A percentile compares a stretch with the other conserved stretches of the same genome.
These are phyloP conservation scores for Neoboletus subvelutipes DNA, from an alignment of 768 basidiomycete genomes.

Conservation along the genomic window DNA sequence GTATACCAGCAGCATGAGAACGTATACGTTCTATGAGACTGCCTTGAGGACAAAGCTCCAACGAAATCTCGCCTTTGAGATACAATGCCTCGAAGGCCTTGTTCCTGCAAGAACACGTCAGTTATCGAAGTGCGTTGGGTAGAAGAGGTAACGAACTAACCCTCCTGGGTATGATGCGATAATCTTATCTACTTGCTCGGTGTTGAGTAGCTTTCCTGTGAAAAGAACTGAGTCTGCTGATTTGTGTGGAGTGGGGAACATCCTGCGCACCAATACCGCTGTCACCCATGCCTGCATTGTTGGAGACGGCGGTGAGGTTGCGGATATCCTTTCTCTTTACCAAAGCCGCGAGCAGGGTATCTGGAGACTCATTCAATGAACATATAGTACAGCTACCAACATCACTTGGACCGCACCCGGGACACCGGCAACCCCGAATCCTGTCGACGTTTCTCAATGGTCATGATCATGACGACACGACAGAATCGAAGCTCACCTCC, in stretches of 20 bases:
- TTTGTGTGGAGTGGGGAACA: neutral
- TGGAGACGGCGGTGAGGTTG: conserved; percentile 80
- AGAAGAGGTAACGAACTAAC: conserved; percentile 36
- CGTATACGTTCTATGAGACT: conserved; percentile 87
- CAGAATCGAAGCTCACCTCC: conserved; percentile 56
- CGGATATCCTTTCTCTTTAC: conserved; percentile 70
- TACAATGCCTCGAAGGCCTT: conserved; percentile 84
- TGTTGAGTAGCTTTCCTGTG: conserved; percentile 70
- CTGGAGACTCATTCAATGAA: conserved; percentile 34
- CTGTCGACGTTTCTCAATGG: conserved; percentile 37
- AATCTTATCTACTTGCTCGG: conserved; percentile 76
- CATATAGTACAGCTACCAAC: neutral
- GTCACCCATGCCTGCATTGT: conserved; percentile 77
- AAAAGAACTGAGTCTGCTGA: neutral
- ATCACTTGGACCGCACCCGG: conserved; percentile 52
- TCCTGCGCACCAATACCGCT: conserved; percentile 59
- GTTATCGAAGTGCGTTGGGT: neutral
- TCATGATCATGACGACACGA: neutral
- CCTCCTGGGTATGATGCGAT: conserved; percentile 90
- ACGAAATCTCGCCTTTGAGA: conserved; percentile 73
- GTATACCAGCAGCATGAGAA: conserved; percentile 87
- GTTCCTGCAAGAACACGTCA: conserved; percentile 51
- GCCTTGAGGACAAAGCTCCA: conserved; percentile 91
- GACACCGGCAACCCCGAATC: conserved; percentile 88
- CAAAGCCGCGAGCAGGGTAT: conserved; percentile 81